Conservation (phyloP, 306 rosid genomes). For the Corylus americana region DNA sequence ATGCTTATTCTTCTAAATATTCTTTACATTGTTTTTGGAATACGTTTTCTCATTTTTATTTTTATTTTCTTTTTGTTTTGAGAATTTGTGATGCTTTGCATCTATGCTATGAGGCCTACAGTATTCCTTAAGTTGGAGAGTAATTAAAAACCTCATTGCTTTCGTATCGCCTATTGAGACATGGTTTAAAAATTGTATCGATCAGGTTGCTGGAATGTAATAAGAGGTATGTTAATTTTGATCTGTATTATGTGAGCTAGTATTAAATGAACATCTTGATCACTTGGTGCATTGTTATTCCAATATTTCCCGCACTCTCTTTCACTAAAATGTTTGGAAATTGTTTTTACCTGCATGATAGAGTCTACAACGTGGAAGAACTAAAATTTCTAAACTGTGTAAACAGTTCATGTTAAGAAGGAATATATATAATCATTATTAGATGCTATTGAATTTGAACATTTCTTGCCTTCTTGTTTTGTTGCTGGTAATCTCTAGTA, state of each 20-base stretch:
- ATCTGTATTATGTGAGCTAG: neutral
- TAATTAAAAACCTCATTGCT: constrained; percentile 19
- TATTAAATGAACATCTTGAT: neutral
- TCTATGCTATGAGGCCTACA: constrained; percentile 7
- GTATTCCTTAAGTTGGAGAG: constrained; percentile 1
- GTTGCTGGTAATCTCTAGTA: neutral
- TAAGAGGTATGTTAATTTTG: constrained; percentile 22
- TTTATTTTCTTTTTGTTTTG: neutral
- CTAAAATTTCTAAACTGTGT: neutral
- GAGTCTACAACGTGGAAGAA: neutral
- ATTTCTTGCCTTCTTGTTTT: neutral
- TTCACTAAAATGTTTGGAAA: neutral
- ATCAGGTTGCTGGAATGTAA: constrained; percentile 19
- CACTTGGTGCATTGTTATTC: neutral
- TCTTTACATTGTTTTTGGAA: neutral
- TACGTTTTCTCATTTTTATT: neutral
- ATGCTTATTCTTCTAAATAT: neutral
- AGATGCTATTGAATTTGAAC: neutral
- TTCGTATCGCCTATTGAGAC: constrained; percentile 16
- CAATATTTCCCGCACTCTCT: neutral
- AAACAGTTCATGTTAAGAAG: neutral
- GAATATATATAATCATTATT: neutral
- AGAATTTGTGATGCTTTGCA: constrained; percentile 7
- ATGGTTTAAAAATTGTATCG: constrained; percentile 19
- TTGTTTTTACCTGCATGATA: neutral